Conservation (phyloP, 331 rosid species). For the Rosa hybrid region DNA sequence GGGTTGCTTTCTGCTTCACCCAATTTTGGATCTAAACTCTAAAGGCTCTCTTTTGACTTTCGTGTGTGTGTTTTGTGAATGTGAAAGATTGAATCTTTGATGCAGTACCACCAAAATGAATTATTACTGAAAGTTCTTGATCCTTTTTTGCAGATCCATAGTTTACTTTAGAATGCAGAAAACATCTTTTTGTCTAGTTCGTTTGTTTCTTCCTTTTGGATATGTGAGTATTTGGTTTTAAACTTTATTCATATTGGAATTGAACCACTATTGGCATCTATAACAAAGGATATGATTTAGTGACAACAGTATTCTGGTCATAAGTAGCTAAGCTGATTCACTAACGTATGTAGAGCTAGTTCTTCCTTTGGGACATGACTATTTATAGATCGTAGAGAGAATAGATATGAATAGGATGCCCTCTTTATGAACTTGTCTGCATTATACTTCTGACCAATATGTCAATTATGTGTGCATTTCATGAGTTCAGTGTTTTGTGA, state of each 20-base stretch:
- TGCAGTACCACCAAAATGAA: neutral
- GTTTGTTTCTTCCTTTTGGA: neutral
- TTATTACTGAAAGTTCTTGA: neutral
- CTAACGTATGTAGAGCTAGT: neutral
- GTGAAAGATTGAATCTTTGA: constrained; percentile 13
- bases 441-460: neutral
- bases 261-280: neutral
- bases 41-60: neutral
- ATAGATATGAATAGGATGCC: neutral
- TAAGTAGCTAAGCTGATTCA: neutral
- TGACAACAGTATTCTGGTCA: neutral
- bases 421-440: neutral
- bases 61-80: neutral
- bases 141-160: constrained; percentile 3
- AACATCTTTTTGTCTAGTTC: neutral
- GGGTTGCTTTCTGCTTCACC: neutral
- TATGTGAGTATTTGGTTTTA: neutral
- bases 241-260: neutral
- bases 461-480: neutral
- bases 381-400: neutral
- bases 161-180: neutral
- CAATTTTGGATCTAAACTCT: constrained; percentile 1
- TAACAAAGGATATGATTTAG: neutral
- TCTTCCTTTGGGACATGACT: neutral
- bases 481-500: constrained; percentile 4